Evolutionary conservation across 2,329 filamentous ascomycete species (phyloP).

Genomic region (Tetracladium maxilliforme): DNA sequence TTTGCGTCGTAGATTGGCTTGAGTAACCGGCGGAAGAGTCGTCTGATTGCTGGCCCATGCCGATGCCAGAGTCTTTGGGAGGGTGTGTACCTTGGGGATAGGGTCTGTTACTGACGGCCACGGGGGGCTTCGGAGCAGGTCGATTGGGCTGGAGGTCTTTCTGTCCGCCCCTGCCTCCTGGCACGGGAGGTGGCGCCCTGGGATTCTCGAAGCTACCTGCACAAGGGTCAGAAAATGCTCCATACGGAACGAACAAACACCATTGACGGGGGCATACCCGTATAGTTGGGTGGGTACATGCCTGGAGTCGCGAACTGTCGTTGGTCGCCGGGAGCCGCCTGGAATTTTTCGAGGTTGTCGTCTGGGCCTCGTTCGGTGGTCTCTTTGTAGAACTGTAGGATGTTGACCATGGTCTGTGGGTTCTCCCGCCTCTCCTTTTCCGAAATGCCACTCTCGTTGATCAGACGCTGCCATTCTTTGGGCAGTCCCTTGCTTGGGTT

Average conservation of each 20-base stretch:
- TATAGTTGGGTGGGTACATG: constrained; percentile 38
- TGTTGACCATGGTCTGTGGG: constrained; percentile 88
- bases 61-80: constrained; percentile 50
- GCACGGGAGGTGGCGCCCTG: constrained; percentile 80
- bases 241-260: too few relatives aligned
- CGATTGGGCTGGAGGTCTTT: constrained; percentile 60
- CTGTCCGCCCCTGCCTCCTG: too few relatives aligned
- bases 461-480: constrained; percentile 92
- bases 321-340: constrained; percentile 34
- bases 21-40: constrained; percentile 25
- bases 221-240: too few relatives aligned
- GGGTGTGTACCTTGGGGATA: constrained; percentile 40
- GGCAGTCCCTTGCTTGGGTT: constrained; percentile 57
- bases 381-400: constrained; percentile 95
- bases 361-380: constrained; percentile 62
- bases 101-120: constrained; percentile 45
- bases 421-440: constrained; percentile 94
- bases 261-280: constrained; percentile 41
- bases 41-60: constrained; percentile 41
- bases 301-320: constrained; percentile 26
- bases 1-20: constrained; percentile 23
- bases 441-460: constrained; percentile 90
- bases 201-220: constrained; percentile 98
- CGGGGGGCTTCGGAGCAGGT: constrained; percentile 78
- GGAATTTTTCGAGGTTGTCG: constrained; percentile 94